Evolutionary conservation across 257 asterid genomes (phyloP).

Genomic region (Solanum paucissectum): DNA sequence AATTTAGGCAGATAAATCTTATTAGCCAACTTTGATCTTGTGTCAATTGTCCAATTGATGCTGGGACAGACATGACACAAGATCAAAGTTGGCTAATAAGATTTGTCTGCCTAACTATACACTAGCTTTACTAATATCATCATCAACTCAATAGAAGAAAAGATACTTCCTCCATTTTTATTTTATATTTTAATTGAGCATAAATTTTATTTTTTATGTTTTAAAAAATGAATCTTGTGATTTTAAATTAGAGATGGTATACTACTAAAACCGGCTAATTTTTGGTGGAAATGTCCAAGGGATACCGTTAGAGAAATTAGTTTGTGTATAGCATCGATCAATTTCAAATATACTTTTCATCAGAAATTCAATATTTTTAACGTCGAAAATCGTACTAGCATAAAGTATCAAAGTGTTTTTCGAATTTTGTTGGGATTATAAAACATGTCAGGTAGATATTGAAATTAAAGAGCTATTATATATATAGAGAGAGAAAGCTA

Average conservation of each 20-base stretch:
- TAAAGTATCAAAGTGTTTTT: neutral
- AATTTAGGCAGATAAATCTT: no score
- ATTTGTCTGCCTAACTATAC: neutral
- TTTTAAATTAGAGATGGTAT: neutral
- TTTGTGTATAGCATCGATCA: no score
- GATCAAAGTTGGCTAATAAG: conserved; percentile 1
- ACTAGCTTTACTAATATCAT: neutral
- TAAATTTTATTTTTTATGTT: no score
- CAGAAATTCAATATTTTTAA: neutral
- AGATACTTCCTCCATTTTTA: no score
- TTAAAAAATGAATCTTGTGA: neutral
- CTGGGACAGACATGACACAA: conserved; percentile 8
- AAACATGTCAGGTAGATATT: neutral
- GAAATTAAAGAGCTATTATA: neutral
- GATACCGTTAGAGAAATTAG: neutral
- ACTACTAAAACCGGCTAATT: neutral
- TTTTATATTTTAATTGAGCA: no score
- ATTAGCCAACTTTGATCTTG: no score
- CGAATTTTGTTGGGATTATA: neutral
- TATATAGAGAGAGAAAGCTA: neutral
- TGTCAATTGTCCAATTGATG: conserved; percentile 14
- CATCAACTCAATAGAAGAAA: neutral
- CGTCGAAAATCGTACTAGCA: neutral
- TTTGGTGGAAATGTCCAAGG: neutral
- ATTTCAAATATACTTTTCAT: neutral